phyloP scores from a whole-genome alignment of 2,329 filamentous ascomycete genomes.

The Aspergillus tubingensis region DNA sequence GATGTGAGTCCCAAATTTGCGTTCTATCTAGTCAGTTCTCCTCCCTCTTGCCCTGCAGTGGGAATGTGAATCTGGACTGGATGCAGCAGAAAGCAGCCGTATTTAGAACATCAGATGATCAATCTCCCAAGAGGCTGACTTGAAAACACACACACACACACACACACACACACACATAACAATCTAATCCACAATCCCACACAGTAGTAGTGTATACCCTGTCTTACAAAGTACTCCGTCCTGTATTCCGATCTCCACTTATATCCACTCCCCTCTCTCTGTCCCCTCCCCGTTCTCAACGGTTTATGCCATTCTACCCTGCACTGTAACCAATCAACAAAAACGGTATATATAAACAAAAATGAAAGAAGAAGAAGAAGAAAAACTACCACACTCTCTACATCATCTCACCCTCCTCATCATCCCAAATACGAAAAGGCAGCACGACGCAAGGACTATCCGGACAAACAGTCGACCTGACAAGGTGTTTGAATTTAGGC shows the following conservation, averaged over 20 bases:
- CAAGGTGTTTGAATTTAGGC: slow-evolving; percentile 60
- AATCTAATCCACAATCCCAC: not conserved
- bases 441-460: slow-evolving; percentile 50
- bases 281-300: not conserved
- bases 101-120: not conserved
- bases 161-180: too few species aligned
- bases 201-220: not conserved
- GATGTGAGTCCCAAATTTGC: not conserved
- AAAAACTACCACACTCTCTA: not conserved
- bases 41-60: not conserved
- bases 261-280: not conserved
- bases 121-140: not conserved
- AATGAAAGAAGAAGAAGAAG: too few species aligned
- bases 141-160: too few species aligned
- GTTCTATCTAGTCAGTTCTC: not conserved
- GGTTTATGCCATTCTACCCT: slow-evolving; percentile 1
- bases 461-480: slow-evolving; percentile 59
- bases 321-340: not conserved
- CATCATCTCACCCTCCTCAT: slow-evolving; percentile 9
- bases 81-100: not conserved
- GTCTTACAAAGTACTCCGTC: not conserved
- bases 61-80: too few species aligned
- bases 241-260: not conserved
- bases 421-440: slow-evolving; percentile 34
- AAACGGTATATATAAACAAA: not conserved